These are phyloP conservation scores for Pouteria glomerata DNA, from an alignment of 148 eudicot genomes.

Conservation along the genomic window DNA sequence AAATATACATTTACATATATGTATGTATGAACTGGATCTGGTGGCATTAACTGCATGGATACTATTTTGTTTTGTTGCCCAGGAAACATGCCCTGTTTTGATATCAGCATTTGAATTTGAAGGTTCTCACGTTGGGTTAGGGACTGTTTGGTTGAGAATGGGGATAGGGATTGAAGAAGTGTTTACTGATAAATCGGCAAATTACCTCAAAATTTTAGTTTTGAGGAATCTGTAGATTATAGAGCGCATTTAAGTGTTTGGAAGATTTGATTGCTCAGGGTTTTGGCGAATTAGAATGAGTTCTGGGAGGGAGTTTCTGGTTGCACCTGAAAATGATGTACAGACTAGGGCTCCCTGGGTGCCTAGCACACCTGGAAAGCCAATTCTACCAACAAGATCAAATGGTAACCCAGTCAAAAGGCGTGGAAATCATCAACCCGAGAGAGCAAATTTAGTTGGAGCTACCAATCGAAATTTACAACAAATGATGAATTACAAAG, in stretches of 20 bases:
- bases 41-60: constrained; percentile 21
- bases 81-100: constrained; percentile 8
- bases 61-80: too few relatives aligned
- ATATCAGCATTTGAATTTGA: constrained; percentile 3
- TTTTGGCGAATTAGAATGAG: constrained; percentile 1
- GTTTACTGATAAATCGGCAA: not conserved
- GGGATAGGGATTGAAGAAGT: constrained; percentile 10
- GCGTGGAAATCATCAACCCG: constrained; percentile 26
- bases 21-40: too few relatives aligned
- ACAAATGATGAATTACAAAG: constrained; percentile 10
- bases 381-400: constrained; percentile 14
- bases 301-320: constrained; percentile 21
- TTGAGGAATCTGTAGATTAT: not conserved
- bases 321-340: constrained; percentile 20
- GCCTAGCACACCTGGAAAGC: constrained; percentile 30
- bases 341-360: constrained; percentile 33
- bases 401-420: constrained; percentile 16
- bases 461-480: constrained; percentile 20
- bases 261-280: not conserved
- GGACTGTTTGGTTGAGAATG: constrained; percentile 13
- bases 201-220: not conserved
- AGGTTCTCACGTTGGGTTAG: constrained; percentile 1
- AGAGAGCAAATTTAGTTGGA: constrained; percentile 24
- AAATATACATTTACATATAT: too few relatives aligned
- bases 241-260: not conserved